phyloP scores from a whole-genome alignment of 192 early-diverging fungal genomes.

The Spizellomyces punctatus region DNA sequence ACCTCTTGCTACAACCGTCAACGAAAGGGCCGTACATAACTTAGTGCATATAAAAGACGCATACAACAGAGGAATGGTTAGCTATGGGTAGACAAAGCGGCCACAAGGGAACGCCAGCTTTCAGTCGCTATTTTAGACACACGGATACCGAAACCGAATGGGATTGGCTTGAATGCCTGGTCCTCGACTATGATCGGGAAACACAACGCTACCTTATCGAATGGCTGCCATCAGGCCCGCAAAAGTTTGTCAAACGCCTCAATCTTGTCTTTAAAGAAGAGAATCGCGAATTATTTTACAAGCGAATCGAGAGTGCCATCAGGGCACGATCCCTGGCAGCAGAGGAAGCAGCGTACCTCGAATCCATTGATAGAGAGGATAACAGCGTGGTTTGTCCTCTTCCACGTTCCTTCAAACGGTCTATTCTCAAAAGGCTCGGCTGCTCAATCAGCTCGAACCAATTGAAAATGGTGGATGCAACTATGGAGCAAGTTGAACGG shows the following conservation, averaged over 20 bases:
- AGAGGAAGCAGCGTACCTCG: constrained; percentile 8
- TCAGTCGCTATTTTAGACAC: constrained; percentile 28
- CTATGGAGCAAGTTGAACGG: constrained; percentile 23
- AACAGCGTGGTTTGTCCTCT: constrained; percentile 11
- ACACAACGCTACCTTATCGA: constrained; percentile 35
- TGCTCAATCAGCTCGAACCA: constrained; percentile 7
- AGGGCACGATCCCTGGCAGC: constrained; percentile 10
- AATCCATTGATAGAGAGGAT: constrained; percentile 1
- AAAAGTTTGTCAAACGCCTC: constrained; percentile 35
- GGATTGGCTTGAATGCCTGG: constrained; percentile 31
- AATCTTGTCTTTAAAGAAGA: constrained; percentile 42
- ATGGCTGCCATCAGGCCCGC: constrained; percentile 23
- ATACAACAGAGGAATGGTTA: constrained; percentile 30
- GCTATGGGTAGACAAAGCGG: constrained; percentile 8
- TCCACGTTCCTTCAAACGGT: constrained; percentile 18
- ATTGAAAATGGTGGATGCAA: constrained; percentile 20
- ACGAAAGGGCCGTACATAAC: background rate
- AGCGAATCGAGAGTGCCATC: constrained; percentile 36
- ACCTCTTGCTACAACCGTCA: background rate
- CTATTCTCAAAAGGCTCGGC: constrained; percentile 25
- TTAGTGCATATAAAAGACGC: background rate
- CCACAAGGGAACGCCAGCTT: constrained; percentile 12
- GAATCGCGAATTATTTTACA: constrained; percentile 31
- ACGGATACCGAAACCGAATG: constrained; percentile 16
- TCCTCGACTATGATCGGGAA: constrained; percentile 31